Evolutionary conservation across 495 filamentous ascomycete genomes (phyloP).

Genomic region (Penicillium turbatum): DNA sequence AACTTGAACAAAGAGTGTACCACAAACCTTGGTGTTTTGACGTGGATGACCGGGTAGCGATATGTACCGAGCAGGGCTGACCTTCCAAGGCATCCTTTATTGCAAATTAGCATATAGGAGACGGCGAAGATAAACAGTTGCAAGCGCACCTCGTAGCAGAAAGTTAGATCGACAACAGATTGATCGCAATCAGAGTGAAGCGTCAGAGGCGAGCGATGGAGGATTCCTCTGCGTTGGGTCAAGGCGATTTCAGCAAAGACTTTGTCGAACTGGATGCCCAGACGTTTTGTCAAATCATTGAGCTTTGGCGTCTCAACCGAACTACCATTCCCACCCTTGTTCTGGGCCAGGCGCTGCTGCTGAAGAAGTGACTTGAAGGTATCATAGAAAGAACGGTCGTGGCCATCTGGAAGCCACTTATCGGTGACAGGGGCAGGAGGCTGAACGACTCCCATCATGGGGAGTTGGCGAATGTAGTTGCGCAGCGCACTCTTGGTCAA

Average conservation of each 20-base stretch:
- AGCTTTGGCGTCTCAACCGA: constrained; percentile 45
- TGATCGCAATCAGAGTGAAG: constrained; percentile 43
- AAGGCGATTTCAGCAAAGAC: constrained; percentile 56
- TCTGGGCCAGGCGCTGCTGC: constrained; percentile 26
- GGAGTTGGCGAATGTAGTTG: constrained; percentile 42
- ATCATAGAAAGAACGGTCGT: constrained; percentile 46
- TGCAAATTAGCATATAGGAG: neutral
- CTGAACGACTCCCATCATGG: constrained; percentile 35
- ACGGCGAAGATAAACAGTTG: neutral
- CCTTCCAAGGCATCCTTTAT: constrained; percentile 19
- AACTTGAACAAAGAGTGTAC: neutral
- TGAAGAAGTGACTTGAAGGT: constrained; percentile 38
- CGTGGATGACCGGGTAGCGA: constrained; percentile 31
- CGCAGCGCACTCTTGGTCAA: constrained; percentile 46
- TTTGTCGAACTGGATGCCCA: constrained; percentile 50
- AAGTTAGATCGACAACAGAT: constrained; percentile 32
- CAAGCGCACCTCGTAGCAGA: constrained; percentile 34
- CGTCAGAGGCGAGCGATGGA: constrained; percentile 47
- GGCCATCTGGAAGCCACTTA: constrained; percentile 39
- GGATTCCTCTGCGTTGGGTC: constrained; percentile 53
- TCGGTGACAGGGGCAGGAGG: constrained; percentile 24
- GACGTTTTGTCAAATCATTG: constrained; percentile 47
- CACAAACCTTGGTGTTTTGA: constrained; percentile 34
- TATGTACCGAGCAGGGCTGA: constrained; percentile 33
- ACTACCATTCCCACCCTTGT: constrained; percentile 21